phyloP scores from a whole-genome alignment of 495 filamentous ascomycete species.

The Amorphotheca resinae region DNA sequence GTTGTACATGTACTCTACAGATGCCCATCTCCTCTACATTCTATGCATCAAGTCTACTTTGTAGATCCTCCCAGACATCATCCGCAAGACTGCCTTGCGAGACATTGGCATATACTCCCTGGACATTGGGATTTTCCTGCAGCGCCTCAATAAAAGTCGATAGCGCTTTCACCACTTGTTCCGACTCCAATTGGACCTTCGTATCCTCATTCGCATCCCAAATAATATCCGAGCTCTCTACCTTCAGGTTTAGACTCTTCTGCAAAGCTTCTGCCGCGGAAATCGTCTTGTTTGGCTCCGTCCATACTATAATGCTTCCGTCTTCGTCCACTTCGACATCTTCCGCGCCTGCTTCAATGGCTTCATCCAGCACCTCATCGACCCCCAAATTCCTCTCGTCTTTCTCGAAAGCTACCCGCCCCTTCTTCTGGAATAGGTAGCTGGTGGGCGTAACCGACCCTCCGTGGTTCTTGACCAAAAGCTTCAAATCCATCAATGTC shows the following conservation, averaged over 20 bases:
- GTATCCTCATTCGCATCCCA: conserved; percentile 80
- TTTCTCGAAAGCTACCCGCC: conserved; percentile 55
- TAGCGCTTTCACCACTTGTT: conserved; percentile 37
- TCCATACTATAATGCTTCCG: conserved; percentile 59
- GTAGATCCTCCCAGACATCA: conserved; percentile 35
- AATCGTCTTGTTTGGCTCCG: conserved; percentile 56
- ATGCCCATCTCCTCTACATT: background rate
- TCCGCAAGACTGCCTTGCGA: conserved; percentile 30
- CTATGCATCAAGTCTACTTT: conserved; percentile 32
- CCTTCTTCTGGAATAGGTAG: conserved; percentile 75
- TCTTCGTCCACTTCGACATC: conserved; percentile 65
- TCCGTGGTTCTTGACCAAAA: conserved; percentile 53
- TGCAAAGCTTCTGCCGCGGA: conserved; percentile 50
- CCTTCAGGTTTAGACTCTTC: conserved; percentile 43
- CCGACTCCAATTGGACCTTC: conserved; percentile 38
- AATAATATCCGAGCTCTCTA: conserved; percentile 63
- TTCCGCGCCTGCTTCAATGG: conserved; percentile 73
- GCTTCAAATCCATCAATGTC: conserved; percentile 56
- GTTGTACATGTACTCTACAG: conserved; percentile 13
- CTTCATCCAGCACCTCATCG: conserved; percentile 72
- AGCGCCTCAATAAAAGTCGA: conserved; percentile 40
- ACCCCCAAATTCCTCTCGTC: conserved; percentile 40
- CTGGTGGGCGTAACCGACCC: conserved; percentile 57
- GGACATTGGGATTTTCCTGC: conserved; percentile 49
- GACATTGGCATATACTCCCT: conserved; percentile 56